Base-by-base conservation (phyloP, 164 flowering plant species). In the Hamamelis virginiana region DNA sequence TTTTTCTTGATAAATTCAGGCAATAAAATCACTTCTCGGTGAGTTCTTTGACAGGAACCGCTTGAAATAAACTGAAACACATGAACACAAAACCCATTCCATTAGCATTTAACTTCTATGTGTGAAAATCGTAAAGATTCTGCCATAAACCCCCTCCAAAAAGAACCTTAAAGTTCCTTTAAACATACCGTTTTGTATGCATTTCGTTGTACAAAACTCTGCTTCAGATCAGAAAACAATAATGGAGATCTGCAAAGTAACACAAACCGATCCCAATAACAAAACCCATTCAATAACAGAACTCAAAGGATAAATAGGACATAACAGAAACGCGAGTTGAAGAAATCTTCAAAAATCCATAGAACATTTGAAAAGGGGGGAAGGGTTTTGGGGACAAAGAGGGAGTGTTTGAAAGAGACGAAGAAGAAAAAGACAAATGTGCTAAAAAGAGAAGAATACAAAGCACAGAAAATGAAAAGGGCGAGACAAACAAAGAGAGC, bases 401-500 rank as follows among this genome's bases (percentile, higher is more conserved):
- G 46, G 14, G 45, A 58, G 51, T 14, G 5, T 38, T 1, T 18
- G 26, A n/a, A 52, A 55, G 18, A 57, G 56, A 68, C 50, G 41
- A 70, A 71, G 38, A 60, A 73, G 44, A 67, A 73, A 51, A 73
- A 59, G 73, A 73, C 76, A 69, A 69, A 63, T 16, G 33, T 6
- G 41, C 19, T 16, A 27, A 67, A n/a, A 53, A 41, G 4, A 51
- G n/a, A 33, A 33, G 41, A 33, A 33, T 33, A 33, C 41, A 33
- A 59, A 69, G 21, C 55, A 19, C 11, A 65, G 71, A 21, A 65
- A 56, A 21, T 70, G 73, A 75, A 75, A 70, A 43, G 65, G 74
- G 70, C 75, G 71, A 72, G 65, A 70, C 70, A 66, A 51, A 64
- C 77, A 76, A 79, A 64, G 57, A 65, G 3, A 71, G n/a, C 33